Evolutionary conservation across 2,329 filamentous ascomycete genomes (phyloP).

Genomic region (Aspergillus costaricaensis): DNA sequence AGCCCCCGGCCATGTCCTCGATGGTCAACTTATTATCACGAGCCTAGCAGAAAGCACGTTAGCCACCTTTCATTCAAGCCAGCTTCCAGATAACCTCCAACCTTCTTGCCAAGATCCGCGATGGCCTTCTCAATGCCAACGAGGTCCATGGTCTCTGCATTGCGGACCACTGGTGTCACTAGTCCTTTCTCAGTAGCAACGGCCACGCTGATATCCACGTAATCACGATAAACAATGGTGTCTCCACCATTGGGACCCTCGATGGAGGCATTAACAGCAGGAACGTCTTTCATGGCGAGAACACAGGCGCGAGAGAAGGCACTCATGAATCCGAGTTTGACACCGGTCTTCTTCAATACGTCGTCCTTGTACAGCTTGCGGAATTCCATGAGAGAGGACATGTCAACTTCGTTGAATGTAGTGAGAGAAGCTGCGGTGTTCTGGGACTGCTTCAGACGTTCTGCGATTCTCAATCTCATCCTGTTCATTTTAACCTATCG

Average conservation of each 20-base stretch:
- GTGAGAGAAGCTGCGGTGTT: slow-evolving; percentile 97
- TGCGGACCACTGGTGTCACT: slow-evolving; percentile 93
- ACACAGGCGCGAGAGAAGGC: slow-evolving; percentile 90
- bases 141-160: slow-evolving; percentile 85
- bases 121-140: slow-evolving; percentile 88
- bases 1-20: slow-evolving; percentile 98
- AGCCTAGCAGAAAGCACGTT: slow-evolving; percentile 58
- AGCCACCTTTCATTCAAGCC: slow-evolving; percentile 4
- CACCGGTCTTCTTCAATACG: slow-evolving; percentile 88
- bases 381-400: slow-evolving; percentile 97
- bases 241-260: slow-evolving; percentile 93
- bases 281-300: slow-evolving; percentile 92
- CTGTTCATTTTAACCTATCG: slow-evolving; percentile 97
- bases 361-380: slow-evolving; percentile 97
- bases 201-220: slow-evolving; percentile 95
- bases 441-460: slow-evolving; percentile 98
- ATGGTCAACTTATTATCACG: slow-evolving; percentile 96
- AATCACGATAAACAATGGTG: slow-evolving; percentile 97
- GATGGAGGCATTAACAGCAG: slow-evolving; percentile 92
- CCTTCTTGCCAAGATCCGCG: slow-evolving; percentile 94
- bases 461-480: slow-evolving; percentile 95
- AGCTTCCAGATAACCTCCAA: slow-evolving; percentile 35
- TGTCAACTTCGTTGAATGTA: slow-evolving; percentile 99
- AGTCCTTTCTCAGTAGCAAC: slow-evolving; percentile 97
- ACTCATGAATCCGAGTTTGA: slow-evolving; percentile 99